Base-by-base conservation (phyloP, 2,329 filamentous ascomycete genomes). In the Balansia obtecta region DNA sequence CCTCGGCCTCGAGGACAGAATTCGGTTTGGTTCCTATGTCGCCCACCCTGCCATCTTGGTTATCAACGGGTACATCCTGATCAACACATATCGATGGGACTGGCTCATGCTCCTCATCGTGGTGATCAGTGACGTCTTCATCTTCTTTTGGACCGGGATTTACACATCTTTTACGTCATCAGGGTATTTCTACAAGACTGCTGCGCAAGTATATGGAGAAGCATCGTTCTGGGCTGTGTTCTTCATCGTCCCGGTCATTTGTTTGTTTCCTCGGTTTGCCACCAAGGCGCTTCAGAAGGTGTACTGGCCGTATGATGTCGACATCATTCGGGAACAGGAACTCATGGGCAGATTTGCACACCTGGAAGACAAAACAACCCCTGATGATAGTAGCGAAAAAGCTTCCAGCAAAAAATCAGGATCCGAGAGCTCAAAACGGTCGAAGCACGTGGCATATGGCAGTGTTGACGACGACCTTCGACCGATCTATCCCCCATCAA, bases 31-130 rank as follows among this genome's bases (percentile, higher is more conserved):
- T 60, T 79, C 88, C 49, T 94, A 93, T 65, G 81, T 96, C 58
- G 89, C 83, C 3, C 88, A 87, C 51, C 86, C 87, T 13, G 83
- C 88, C 7, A 83, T 98, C 52, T 71, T 95, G 57, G 84, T 88
- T 40, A 94, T 95, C 73, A 98, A 98, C 67, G 72, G 84, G 52
- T 98, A 97, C 71, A 88, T 98, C 58, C 73, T 98, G 56, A 82
- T 97, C 71, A 98, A 98, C 69, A 94, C 87, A 1, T 97, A 95
- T 67, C 82, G 91, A 53, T 98, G 93, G 93, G 93, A 98, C 66
- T 98, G 91, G 91, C 74, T 98, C 60, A 94, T 94, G 69, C 68
- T 90, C 20, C 72, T 95, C 52, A 84, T 96, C 54, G 85, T 94
- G 48, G 69, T 70, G 22, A 77, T 97, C 65, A 95, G 89, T 68